These are phyloP conservation scores for Colletotrichum viniferum DNA, from an alignment of 2,329 filamentous ascomycete genomes.

Conservation along the genomic window DNA sequence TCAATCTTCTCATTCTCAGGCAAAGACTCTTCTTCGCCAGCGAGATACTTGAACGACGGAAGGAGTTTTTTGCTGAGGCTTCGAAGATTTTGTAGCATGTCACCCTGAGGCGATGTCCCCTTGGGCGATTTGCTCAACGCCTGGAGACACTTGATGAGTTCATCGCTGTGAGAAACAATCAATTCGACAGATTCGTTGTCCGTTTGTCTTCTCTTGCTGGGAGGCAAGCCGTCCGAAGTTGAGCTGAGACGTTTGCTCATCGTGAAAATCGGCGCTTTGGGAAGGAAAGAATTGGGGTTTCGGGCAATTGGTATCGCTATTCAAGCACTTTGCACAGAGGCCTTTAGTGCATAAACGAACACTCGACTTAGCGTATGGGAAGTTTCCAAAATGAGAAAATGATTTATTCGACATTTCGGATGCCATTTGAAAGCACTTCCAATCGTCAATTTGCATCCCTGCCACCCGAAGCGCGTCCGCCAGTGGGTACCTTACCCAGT, in stretches of 20 bases:
- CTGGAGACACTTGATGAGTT: conserved; percentile 42
- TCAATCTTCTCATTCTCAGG: not conserved
- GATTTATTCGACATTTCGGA: not conserved
- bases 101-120: not conserved
- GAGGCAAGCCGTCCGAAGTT: not conserved
- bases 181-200: conserved; percentile 29
- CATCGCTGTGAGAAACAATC: conserved; percentile 39
- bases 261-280: not conserved
- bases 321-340: not conserved
- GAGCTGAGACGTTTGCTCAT: conserved; percentile 18
- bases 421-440: not conserved
- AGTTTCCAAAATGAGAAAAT: not conserved
- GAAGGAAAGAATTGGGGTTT: too few relatives aligned
- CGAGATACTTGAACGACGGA: conserved; percentile 29
- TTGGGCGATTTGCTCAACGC: conserved; percentile 31
- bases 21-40: not conserved
- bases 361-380: not conserved
- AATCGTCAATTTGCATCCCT: not conserved
- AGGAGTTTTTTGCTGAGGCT: conserved; percentile 28
- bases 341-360: too few relatives aligned
- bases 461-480: not conserved
- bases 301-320: not conserved
- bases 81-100: not conserved
- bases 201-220: conserved; percentile 23
- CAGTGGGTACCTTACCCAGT: not conserved